Evolutionary conservation across 1,284 basidiomycete species (phyloP).

Genomic region (Blastosporella zonata): DNA sequence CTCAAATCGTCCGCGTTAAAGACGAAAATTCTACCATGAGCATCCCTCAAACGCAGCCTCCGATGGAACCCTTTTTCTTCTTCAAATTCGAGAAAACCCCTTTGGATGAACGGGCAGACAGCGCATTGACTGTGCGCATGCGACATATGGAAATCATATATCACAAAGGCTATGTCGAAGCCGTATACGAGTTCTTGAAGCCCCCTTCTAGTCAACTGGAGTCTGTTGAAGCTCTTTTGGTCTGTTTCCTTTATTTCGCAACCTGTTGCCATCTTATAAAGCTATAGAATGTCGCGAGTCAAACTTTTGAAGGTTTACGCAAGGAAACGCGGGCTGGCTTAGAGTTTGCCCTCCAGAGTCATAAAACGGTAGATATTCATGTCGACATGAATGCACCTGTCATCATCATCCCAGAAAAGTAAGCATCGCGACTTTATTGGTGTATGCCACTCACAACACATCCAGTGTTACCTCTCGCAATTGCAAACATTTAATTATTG

Average conservation of each 20-base stretch:
- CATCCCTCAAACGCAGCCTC: slow-evolving; percentile 27
- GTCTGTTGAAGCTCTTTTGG: slow-evolving; percentile 87
- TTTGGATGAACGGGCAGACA: slow-evolving; percentile 91
- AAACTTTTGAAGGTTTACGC: slow-evolving; percentile 92
- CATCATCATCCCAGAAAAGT: slow-evolving; percentile 97
- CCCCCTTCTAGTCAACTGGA: slow-evolving; percentile 95
- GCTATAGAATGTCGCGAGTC: slow-evolving; percentile 81
- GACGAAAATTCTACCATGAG: slow-evolving; percentile 29
- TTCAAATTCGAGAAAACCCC: slow-evolving; percentile 94
- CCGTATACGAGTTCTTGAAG: slow-evolving; percentile 89
- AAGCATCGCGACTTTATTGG: slow-evolving; percentile 22
- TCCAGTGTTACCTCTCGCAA: slow-evolving; percentile 70
- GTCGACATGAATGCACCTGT: slow-evolving; percentile 98
- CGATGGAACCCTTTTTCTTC: slow-evolving; percentile 84
- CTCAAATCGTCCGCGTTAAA: slow-evolving; percentile 94
- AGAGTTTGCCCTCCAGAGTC: slow-evolving; percentile 89
- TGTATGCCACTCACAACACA: slow-evolving; percentile 7
- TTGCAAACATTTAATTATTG: slow-evolving; percentile 89
- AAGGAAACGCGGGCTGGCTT: slow-evolving; percentile 95
- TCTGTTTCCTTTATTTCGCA: slow-evolving; percentile 32
- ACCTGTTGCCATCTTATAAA: slow-evolving; percentile 8
- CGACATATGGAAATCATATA: slow-evolving; percentile 98
- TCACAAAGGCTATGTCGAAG: slow-evolving; percentile 92
- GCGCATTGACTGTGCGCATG: slow-evolving; percentile 87
- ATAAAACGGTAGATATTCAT: slow-evolving; percentile 95